Percentiles rank a stretch among this genome's conserved stretches.
Conservation (phyloP, 75 land plant species). For the Gnetum montanum region DNA sequence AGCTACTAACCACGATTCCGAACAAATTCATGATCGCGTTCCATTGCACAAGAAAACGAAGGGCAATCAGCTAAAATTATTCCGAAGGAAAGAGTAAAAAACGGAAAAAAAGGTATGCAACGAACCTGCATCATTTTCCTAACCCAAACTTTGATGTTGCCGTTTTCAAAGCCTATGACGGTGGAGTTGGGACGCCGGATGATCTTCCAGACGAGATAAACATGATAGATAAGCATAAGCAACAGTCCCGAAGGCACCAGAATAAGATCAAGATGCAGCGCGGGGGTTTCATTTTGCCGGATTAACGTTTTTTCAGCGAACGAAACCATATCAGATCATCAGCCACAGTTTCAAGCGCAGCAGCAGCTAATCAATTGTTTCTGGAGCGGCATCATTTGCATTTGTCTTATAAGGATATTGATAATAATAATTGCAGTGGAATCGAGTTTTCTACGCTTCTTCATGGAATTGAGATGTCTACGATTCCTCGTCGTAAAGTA, state of each 20-base stretch:
- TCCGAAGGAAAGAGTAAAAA: background rate
- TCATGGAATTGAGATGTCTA: no score
- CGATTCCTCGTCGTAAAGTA: no score
- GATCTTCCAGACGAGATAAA: constrained; percentile 39
- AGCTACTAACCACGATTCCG: background rate
- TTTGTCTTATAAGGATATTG: no score
- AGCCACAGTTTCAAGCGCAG: no score
- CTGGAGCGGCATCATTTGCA: no score
- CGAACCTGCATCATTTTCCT: constrained; percentile 48
- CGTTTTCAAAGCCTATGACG: constrained; percentile 67
- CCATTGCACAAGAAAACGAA: background rate
- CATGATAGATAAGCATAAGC: constrained; percentile 55
- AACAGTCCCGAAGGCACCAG: constrained; percentile 68
- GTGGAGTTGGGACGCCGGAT: constrained; percentile 48
- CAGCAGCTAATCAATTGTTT: no score
- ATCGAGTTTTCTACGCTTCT: no score
- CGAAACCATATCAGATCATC: no score
- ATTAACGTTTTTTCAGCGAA: no score
- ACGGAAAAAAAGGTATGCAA: background rate
- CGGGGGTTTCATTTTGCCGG: no score
- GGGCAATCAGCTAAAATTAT: background rate
- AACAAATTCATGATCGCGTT: background rate
- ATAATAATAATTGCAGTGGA: no score
- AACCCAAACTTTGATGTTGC: constrained; percentile 62
- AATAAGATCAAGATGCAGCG: constrained; percentile 49